Evolutionary conservation across 1,139 yeast genomes (phyloP), one percentile per base, ranked within the genome.

Genomic region (Zygosaccharomyces sapae): DNA sequence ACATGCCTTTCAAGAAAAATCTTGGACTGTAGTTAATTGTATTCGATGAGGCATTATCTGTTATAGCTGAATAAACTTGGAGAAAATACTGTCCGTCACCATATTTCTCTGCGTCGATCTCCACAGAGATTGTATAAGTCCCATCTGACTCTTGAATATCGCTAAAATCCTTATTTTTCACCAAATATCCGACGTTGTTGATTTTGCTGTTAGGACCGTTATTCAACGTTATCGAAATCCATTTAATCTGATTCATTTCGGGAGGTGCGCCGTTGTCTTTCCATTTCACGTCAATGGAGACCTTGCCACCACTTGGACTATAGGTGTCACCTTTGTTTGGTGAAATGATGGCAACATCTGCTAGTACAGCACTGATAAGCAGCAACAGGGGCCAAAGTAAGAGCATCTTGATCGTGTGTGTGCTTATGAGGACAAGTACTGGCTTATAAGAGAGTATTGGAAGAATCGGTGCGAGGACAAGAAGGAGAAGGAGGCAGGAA

Each of bases 11-110:
- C 53, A 89, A 71, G 38, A 66, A 55, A 68, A 89, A 85, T 59
- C 95, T 73, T 33, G 76, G 73, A 1, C 94, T 67, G 66, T 89
- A 89, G 60, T 83, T 86, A 56, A 79, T 81, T n/a, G 90, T 73
- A 57, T 67, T 67, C 12, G 82, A 83, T 7, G 59, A 52, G 30
- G 38, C 46, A 18, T 56, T 50, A 3, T 37, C 39, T 0, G 59
- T 41, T 12, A 77, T 66, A 8, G 51, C 46, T 0, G 80, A 73
- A 55, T 73, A 79, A 35, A 89, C 64, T 68, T 89, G 96, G 55
- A 89, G 69, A 64, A 70, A 88, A 65, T 76, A 89, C 50, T 69
- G 70, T 22, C 97, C 97, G 61, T 75, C 69, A 4, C 79, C 77
- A 33, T 79, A 84, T 10, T 59, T 60, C 13, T 71, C 52, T 1